Conservation (phyloP, 73 alveolate species). For the Loxodes magnus region DNA sequence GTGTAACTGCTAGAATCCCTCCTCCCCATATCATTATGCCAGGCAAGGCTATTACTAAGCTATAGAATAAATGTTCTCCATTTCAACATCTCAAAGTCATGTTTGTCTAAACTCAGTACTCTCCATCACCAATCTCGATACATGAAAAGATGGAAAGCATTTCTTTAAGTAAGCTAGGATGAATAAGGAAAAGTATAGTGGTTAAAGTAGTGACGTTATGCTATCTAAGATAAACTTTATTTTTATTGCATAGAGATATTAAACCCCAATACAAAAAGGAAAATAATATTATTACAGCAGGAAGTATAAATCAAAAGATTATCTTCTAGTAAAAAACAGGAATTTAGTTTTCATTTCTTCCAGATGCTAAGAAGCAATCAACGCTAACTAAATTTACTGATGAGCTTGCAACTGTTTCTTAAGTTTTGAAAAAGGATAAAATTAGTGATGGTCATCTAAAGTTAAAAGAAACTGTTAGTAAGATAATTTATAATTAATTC, state of each 20-base stretch:
- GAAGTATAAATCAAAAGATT: no score
- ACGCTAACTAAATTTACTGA: conserved; percentile 33
- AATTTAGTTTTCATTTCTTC: conserved; percentile 21
- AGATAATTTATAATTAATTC: conserved; percentile 33
- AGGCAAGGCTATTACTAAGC: conserved; percentile 1
- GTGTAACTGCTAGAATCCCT: conserved; percentile 3
- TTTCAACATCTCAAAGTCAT: background rate
- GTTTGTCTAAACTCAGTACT: background rate
- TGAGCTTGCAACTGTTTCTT: conserved; percentile 24
- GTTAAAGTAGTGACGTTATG: background rate
- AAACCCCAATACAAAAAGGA: no score
- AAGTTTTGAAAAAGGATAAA: conserved; percentile 16
- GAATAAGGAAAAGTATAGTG: conserved; percentile 1
- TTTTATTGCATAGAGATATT: no score
- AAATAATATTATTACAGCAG: no score
- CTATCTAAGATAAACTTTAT: no score
- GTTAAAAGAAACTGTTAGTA: conserved; percentile 39
- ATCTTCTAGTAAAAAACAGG: conserved; percentile 23
- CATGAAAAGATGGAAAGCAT: background rate
- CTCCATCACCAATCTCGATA: background rate
- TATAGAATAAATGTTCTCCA: background rate
- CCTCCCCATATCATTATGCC: conserved; percentile 10
- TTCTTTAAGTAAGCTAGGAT: background rate
- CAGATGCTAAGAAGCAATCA: conserved; percentile 30
- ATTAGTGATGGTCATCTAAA: conserved; percentile 41